Evolutionary conservation across 106 monocot genomes (phyloP), one percentile per base, ranked within the genome.

Genomic region (Xerophyta viscosa): DNA sequence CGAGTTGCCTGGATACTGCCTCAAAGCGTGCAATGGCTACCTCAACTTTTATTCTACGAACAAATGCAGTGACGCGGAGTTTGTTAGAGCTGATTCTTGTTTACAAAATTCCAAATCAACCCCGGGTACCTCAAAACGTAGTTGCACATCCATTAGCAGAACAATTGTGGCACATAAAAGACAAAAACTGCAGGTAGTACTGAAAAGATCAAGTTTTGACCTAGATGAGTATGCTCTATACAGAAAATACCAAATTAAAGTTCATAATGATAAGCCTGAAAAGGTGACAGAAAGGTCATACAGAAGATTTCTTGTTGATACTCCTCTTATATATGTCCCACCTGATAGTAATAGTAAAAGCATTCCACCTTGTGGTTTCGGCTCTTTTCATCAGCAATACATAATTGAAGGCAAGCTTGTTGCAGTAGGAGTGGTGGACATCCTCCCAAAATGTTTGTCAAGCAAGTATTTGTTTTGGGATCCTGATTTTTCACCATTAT

Each of bases 401-500:
- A 11, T 79, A 24, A 69, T 98, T 66, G 96, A 98, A 71, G 90
- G 86, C 39, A 98, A 76, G 69, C 81, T 98, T 50, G 68, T 90
- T 50, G 96, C 96, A 11, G 96, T 98, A 56, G 96, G 96, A 48
- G 96, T 98, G 24, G 79, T 98, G 19, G 96, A 98, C 67, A 67
- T 98, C 29, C 86, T 98, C 30, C 96, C 96, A 23, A 82, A 61
- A 65, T 98, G 90, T 66, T 67, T 98, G 70, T 98, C 96, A 26
- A 98, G 96, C 82, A 98, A 90, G 66, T 98, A 98, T 66, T 77
- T 98, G 21, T 98, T 98, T 66, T 98, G 96, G 96, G 96, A 98
- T 48, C 96, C 96, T 66, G 96, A 98, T 53, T 48, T 71, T 79
- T 75, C 90, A 22, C 82, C 74, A 50, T 48, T 96, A 46, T 98